Base-by-base conservation (phyloP, 768 basidiomycete species). In the Hortiboletus flavorubellus region DNA sequence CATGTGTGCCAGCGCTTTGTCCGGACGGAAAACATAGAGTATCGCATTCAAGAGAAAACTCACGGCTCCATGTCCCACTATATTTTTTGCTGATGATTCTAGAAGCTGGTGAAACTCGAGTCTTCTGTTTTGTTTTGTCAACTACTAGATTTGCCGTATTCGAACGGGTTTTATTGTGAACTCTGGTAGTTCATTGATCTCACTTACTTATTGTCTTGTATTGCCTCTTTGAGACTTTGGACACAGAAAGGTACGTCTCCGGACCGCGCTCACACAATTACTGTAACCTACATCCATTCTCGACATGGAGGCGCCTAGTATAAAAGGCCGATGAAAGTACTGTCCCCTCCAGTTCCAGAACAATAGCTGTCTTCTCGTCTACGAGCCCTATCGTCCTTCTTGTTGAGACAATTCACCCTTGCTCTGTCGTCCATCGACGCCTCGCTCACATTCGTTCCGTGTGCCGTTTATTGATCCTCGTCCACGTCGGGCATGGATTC, bases 171-270 rank as follows among this genome's bases (percentile, higher is more conserved):
- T 56, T 60, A 67, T 67, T 67, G 66, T 66, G 10, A 44, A 37
- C 2, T 40, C 31, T 16, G 16, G 33, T 3, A n/a, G n/a, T 8
- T 18, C 31, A 3, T 23, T 45, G 14, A 34, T 53, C 57, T 45
- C 66, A 59, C 61, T 35, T 14, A 37, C 5, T 60, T 68, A 68
- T 68, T 68, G 66, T 68, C 34, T 41, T 38, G 55, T 11, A 16
- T 39, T 56, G 5, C 62, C 46, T 11, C n/a, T 49, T 61, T 30
- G 15, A 43, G 57, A 39, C 4, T 30, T 48, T 11, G 18, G 40
- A 31, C 39, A 39, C 23, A 16, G 16, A 12, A 14, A 47, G 30
- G 30, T 37, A 10, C 7, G 9, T 51, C 34, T 37, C 55, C 49
- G 41, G 51, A 16, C 51, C 34, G 37, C 30, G 26, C 48, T 40